A percentile compares a stretch with the other conserved stretches of the same genome.
These are phyloP conservation scores for Lentinula guzmanii DNA, from an alignment of 768 basidiomycete genomes.

Conservation along the genomic window DNA sequence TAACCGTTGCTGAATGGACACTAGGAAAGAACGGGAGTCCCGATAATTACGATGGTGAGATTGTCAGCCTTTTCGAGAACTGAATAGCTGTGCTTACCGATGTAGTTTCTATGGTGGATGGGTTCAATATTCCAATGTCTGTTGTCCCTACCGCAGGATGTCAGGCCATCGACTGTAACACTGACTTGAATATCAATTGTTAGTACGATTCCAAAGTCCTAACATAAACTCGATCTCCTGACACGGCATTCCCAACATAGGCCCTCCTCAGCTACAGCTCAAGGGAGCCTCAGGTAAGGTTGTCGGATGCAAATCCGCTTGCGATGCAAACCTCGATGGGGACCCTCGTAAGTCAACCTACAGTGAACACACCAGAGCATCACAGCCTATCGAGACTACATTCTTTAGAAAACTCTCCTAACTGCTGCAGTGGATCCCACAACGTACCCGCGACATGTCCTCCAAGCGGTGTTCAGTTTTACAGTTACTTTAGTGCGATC, in stretches of 20 bases:
- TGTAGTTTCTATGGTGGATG: conserved; percentile 46
- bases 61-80: neutral
- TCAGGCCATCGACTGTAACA: conserved; percentile 31
- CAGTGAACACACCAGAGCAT: too few species aligned
- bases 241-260: neutral
- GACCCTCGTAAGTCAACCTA: conserved; percentile 32
- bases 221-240: too few species aligned
- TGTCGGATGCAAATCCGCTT: conserved; percentile 37
- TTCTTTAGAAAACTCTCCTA: conserved; percentile 11
- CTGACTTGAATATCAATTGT: conserved; percentile 40
- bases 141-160: conserved; percentile 34
- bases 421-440: conserved; percentile 17
- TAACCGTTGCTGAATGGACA: conserved; percentile 41
- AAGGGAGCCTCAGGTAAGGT: conserved; percentile 26
- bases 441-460: conserved; percentile 41
- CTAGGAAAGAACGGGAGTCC: conserved; percentile 17
- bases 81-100: neutral
- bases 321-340: conserved; percentile 30
- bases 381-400: too few species aligned
- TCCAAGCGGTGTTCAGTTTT: conserved; percentile 37
- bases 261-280: conserved; percentile 12
- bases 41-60: conserved; percentile 35
- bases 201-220: neutral
- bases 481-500: conserved; percentile 42
- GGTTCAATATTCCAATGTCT: conserved; percentile 39